Conservation (phyloP, 1,139 yeast genomes). For the Yamadazyma mexicana region DNA sequence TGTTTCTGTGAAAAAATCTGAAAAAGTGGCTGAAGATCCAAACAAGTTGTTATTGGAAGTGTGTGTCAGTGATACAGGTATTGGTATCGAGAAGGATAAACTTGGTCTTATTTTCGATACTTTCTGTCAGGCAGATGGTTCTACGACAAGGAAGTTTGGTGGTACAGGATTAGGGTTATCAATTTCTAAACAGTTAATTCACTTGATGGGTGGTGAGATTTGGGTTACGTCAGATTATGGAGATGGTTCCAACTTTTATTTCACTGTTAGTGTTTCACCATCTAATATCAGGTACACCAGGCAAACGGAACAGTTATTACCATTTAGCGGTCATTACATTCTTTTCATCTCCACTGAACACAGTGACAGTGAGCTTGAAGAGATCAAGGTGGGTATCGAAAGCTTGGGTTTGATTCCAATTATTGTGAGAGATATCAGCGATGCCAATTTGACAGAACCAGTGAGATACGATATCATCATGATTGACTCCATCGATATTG, state of each 20-base stretch:
- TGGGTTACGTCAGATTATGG: slow-evolving; percentile 86
- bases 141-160: slow-evolving; percentile 87
- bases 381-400: slow-evolving; percentile 39
- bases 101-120: slow-evolving; percentile 83
- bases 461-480: slow-evolving; percentile 75
- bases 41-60: slow-evolving; percentile 73
- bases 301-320: slow-evolving; percentile 68
- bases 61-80: slow-evolving; percentile 87
- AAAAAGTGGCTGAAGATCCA: slow-evolving; percentile 33
- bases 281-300: slow-evolving; percentile 64
- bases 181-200: slow-evolving; percentile 81
- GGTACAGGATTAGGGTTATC: slow-evolving; percentile 89
- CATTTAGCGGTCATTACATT: slow-evolving; percentile 70
- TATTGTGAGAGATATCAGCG: slow-evolving; percentile 51
- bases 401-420: slow-evolving; percentile 50
- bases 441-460: slow-evolving; percentile 53
- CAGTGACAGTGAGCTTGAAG: slow-evolving; percentile 47
- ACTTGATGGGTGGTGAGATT: slow-evolving; percentile 87
- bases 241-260: slow-evolving; percentile 78
- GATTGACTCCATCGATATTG: slow-evolving; percentile 76
- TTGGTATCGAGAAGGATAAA: slow-evolving; percentile 82
- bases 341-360: slow-evolving; percentile 70
- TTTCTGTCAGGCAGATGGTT: slow-evolving; percentile 90
- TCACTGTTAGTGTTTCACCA: slow-evolving; percentile 76
- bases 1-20: slow-evolving; percentile 57